Conservation (phyloP, 208 protist genomes). For the Trypanosomatidae sp. region DNA sequence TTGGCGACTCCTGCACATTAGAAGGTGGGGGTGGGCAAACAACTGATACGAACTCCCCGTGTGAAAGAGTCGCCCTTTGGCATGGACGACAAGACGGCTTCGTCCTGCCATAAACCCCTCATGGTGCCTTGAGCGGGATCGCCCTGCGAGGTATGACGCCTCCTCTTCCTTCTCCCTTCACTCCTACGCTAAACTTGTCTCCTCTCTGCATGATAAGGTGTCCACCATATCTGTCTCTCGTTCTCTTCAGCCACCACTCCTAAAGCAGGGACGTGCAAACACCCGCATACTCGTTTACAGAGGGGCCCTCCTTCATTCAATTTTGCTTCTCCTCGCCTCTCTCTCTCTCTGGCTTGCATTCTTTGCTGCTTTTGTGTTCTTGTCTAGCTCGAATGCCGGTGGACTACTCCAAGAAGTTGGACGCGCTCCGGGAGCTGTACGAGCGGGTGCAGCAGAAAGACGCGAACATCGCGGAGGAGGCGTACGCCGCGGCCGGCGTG, state of each 20-base stretch:
- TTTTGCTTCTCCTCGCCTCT: not conserved
- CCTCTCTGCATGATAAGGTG: not conserved
- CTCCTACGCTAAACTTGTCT: not conserved
- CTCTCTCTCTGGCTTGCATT: not conserved
- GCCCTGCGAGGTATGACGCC: not conserved
- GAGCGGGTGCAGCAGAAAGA: conserved; percentile 69
- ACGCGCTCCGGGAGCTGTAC: conserved; percentile 65
- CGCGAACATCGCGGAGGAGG: conserved; percentile 30
- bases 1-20: not conserved
- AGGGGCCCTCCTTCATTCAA: too few species aligned
- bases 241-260: not conserved
- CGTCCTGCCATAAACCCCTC: not conserved
- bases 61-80: not conserved
- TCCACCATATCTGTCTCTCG: too few species aligned
- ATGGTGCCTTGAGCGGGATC: not conserved
- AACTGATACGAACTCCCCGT: not conserved
- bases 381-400: conserved; percentile 17
- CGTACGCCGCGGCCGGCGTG: conserved; percentile 61
- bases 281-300: not conserved
- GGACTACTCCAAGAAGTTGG: conserved; percentile 36
- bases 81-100: not conserved
- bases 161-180: not conserved
- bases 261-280: not conserved
- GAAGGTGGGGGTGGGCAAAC: not conserved
- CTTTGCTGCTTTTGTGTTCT: not conserved